Evolutionary conservation across 441 rosid species (phyloP).

Genomic region (Syzygium syzygioides): DNA sequence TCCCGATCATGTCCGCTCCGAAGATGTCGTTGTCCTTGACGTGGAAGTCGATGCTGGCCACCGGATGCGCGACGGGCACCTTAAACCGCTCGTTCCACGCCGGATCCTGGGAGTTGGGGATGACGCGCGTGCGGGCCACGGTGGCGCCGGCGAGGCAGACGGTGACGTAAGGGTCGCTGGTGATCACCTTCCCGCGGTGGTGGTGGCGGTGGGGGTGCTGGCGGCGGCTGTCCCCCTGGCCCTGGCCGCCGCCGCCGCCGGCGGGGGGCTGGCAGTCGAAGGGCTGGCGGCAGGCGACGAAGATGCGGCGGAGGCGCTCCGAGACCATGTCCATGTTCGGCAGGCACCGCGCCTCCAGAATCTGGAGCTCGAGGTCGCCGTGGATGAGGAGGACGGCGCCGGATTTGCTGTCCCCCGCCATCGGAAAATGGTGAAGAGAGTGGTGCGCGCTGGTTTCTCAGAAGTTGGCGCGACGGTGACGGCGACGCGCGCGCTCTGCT

Average conservation of each 20-base stretch:
- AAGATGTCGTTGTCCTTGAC: constrained; percentile 76
- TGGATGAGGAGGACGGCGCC: constrained; percentile 36
- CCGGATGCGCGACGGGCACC: constrained; percentile 75
- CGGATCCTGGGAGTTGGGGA: constrained; percentile 55
- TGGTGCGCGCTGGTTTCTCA: background rate
- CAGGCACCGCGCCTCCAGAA: constrained; percentile 62
- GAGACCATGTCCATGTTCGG: constrained; percentile 80
- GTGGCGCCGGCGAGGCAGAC: constrained; percentile 63
- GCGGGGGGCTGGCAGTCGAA: background rate
- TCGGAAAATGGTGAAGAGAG: background rate
- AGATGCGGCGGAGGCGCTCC: constrained; percentile 46
- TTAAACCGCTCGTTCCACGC: constrained; percentile 64
- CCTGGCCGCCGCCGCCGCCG: background rate
- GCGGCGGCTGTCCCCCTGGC: background rate
- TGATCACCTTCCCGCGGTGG: constrained; percentile 43
- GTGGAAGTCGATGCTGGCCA: constrained; percentile 40
- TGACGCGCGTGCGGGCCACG: constrained; percentile 81
- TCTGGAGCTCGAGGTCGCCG: constrained; percentile 64
- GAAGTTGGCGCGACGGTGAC: background rate
- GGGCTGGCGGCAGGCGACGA: constrained; percentile 30
- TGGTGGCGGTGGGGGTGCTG: background rate
- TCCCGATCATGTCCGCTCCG: constrained; percentile 74
- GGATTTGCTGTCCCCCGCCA: constrained; percentile 3
- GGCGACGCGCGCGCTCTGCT: background rate
- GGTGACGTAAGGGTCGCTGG: constrained; percentile 89